Conservation (phyloP, 2,329 filamentous ascomycete genomes). For the Dothiorella sarmentorum region DNA sequence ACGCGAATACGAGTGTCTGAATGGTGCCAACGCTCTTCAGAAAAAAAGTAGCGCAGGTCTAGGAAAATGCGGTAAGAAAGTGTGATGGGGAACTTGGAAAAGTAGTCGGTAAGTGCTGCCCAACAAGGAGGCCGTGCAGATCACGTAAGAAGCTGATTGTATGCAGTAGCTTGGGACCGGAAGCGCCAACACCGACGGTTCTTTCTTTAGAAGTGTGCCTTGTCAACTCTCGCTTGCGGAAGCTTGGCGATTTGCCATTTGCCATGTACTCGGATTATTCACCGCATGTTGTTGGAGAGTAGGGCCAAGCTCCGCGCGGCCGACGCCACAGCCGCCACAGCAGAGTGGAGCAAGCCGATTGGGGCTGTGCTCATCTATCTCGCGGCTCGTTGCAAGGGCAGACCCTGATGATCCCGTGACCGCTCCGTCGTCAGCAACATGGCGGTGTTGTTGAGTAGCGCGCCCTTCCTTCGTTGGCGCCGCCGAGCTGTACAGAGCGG, state of each 20-base stretch:
- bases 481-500: conserved; percentile 3
- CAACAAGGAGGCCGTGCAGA: not conserved
- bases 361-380: not conserved
- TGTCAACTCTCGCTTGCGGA: conserved; percentile 1
- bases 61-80: not conserved
- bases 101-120: not conserved
- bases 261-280: not conserved
- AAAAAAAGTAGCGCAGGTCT: too few relatives aligned
- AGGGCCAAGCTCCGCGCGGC: not conserved
- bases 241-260: not conserved
- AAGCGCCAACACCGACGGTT: not conserved
- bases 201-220: conserved; percentile 10
- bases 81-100: not conserved
- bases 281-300: conserved; percentile 13
- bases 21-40: too few relatives aligned
- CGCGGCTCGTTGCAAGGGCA: not conserved
- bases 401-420: conserved; percentile 11
- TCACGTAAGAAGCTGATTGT: conserved; percentile 10
- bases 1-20: not conserved
- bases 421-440: conserved; percentile 8
- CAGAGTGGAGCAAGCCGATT: not conserved
- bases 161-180: not conserved
- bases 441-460: conserved; percentile 3
- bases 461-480: not conserved
- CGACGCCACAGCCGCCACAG: conserved; percentile 8